Conservation (phyloP, 352 stramenopile genomes). For the Phytopythium helicoides region DNA sequence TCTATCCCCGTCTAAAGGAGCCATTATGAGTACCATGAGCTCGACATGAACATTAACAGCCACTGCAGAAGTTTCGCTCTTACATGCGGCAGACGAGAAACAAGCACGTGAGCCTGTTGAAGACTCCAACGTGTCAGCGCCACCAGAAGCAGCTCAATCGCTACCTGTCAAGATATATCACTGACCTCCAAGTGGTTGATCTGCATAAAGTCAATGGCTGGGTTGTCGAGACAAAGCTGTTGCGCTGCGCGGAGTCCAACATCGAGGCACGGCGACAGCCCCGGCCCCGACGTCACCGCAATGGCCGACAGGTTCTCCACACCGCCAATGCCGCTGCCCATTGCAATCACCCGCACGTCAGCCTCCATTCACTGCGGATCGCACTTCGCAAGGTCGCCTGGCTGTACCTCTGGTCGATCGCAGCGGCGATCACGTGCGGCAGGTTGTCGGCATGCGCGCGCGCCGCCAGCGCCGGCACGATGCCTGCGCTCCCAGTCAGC, state of each 20-base stretch:
- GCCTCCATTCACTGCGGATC: no score
- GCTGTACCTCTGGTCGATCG: slow-evolving; percentile 82
- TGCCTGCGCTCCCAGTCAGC: slow-evolving; percentile 45
- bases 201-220: slow-evolving; percentile 91
- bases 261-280: slow-evolving; percentile 96
- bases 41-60: background rate
- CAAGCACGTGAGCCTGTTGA: slow-evolving; percentile 93
- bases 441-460: slow-evolving; percentile 95
- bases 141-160: no score
- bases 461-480: slow-evolving; percentile 95
- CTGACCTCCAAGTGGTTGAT: slow-evolving; percentile 98
- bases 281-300: slow-evolving; percentile 95
- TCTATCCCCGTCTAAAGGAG: slow-evolving; percentile 25
- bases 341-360: no score
- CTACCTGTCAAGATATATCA: no score
- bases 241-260: slow-evolving; percentile 88
- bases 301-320: slow-evolving; percentile 92
- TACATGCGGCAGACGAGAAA: slow-evolving; percentile 88
- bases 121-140: no score
- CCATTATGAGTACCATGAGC: slow-evolving; percentile 2
- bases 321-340: slow-evolving; percentile 57
- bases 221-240: slow-evolving; percentile 83
- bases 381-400: background rate
- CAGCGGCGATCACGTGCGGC: slow-evolving; percentile 90
- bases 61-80: background rate